Evolutionary conservation across 495 filamentous ascomycete species (phyloP), one percentile per base, ranked within the genome.

Genomic region (Penicillium longicatenatum): DNA sequence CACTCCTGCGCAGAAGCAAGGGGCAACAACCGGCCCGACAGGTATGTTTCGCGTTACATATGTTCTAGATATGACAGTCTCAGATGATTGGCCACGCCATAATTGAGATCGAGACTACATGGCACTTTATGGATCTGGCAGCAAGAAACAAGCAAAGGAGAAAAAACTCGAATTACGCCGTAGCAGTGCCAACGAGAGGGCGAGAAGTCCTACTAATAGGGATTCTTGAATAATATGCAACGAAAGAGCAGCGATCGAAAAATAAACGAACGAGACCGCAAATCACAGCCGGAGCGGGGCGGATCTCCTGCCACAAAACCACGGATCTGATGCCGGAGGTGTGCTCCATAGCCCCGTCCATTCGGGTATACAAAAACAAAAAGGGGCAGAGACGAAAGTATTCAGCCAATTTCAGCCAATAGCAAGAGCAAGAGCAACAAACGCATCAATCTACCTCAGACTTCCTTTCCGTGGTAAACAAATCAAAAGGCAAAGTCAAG

Each of bases 171-270:
- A 45, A 52, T 59, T 62, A 59, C 60, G 60, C 60, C 60, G 35
- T 54, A 57, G 45, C 51, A 55, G 52, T 60, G 52, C 58, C 39
- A 60, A 60, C 52, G 46, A 55, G 21, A 21, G 37, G 31, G 44
- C 35, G 43, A 44, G 24, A 33, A 51, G 60, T 60, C 35, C 58
- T 60, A 64, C 61, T 60, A 52, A 57, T 31, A 24, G 35, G 50
- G 14, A 16, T 52, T 42, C 31, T 35, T 22, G 41, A 46, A 47
- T n/a, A 31, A 46, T 52, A 58, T 58, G 56, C 49, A 58, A 57
- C 17, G 24, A 31, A 30, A 17, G 21, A 20, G 19, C 9, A 55
- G 31, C 20, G 46, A 50, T 42, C 37, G 11, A 29, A 46, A 47
- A 31, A 30, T 29, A 41, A 35, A 29, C 14, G 48, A 58, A 43